phyloP scores from a whole-genome alignment of 108 stramenopile genomes.

The Cyclotella distinguenda region DNA sequence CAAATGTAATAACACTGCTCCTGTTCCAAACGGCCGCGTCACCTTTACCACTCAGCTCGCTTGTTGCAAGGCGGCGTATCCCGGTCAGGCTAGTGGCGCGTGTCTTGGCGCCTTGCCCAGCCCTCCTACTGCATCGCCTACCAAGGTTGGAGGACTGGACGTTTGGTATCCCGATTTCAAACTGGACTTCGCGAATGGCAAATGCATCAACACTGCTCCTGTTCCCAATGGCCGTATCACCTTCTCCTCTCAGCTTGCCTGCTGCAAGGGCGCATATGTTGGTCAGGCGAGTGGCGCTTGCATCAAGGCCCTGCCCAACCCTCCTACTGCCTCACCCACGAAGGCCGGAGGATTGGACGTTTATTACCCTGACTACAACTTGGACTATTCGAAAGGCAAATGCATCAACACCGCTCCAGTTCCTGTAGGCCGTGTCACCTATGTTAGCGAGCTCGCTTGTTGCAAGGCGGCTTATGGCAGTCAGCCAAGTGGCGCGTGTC shows the following conservation, averaged over 20 bases:
- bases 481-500: conserved; percentile 5
- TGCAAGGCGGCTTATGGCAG: conserved; percentile 6
- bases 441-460: not conserved
- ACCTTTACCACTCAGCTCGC: not conserved
- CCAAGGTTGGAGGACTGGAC: not conserved
- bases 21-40: not conserved
- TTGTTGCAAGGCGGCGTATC: conserved; percentile 18
- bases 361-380: not conserved
- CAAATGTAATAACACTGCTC: conserved; percentile 4
- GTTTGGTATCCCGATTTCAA: not conserved
- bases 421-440: not conserved
- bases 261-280: conserved; percentile 20
- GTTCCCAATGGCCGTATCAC: conserved; percentile 3
- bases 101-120: conserved; percentile 3
- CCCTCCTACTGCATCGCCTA: conserved; percentile 1
- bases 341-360: not conserved
- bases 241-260: conserved; percentile 1
- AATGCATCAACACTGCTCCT: conserved; percentile 12
- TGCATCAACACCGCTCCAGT: conserved; percentile 5
- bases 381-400: not conserved
- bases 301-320: not conserved
- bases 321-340: conserved; percentile 13
- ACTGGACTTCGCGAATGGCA: not conserved
- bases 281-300: conserved; percentile 12
- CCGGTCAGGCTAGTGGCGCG: conserved; percentile 1